Evolutionary conservation across 2,329 filamentous ascomycete genomes (phyloP).

Genomic region (Pseudomassariella vexata): DNA sequence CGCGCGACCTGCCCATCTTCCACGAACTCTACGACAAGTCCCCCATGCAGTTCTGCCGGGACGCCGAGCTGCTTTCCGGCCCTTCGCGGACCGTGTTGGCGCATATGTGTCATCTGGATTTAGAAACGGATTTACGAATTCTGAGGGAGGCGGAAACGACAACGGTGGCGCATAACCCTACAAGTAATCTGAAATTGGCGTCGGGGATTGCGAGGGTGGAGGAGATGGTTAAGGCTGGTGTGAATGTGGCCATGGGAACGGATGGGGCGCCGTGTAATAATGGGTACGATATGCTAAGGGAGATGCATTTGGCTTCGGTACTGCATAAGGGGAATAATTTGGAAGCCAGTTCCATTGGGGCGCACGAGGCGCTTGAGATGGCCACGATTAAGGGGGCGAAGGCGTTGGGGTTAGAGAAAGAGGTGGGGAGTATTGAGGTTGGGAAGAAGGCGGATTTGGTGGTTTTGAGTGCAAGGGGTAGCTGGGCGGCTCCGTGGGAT

Average conservation of each 20-base stretch:
- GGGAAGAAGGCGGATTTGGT: constrained; percentile 40
- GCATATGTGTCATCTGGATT: constrained; percentile 45
- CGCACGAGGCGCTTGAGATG: constrained; percentile 42
- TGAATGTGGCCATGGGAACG: constrained; percentile 44
- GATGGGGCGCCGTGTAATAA: constrained; percentile 49
- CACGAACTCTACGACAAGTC: constrained; percentile 30
- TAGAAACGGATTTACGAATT: constrained; percentile 31
- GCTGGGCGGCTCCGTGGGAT: constrained; percentile 9
- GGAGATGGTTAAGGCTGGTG: constrained; percentile 31
- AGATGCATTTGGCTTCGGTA: constrained; percentile 46
- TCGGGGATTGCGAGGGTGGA: constrained; percentile 43
- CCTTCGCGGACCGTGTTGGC: constrained; percentile 39
- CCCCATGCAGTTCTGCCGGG: constrained; percentile 36
- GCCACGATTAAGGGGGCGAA: constrained; percentile 44
- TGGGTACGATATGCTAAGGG: constrained; percentile 43
- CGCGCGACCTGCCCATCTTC: constrained; percentile 31
- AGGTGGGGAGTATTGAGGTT: constrained; percentile 15
- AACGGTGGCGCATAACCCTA: constrained; percentile 45
- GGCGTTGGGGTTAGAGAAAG: constrained; percentile 35
- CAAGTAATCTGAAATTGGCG: constrained; percentile 45
- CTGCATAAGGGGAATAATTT: constrained; percentile 37
- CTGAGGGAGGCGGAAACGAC: constrained; percentile 31
- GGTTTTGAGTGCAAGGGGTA: constrained; percentile 7
- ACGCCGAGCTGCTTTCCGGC: constrained; percentile 30
- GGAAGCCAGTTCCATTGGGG: constrained; percentile 35